A percentile compares a stretch with the other conserved stretches of the same genome.
phyloP scores from a whole-genome alignment of 129 eudicot genomes.

The Logfia minima region DNA sequence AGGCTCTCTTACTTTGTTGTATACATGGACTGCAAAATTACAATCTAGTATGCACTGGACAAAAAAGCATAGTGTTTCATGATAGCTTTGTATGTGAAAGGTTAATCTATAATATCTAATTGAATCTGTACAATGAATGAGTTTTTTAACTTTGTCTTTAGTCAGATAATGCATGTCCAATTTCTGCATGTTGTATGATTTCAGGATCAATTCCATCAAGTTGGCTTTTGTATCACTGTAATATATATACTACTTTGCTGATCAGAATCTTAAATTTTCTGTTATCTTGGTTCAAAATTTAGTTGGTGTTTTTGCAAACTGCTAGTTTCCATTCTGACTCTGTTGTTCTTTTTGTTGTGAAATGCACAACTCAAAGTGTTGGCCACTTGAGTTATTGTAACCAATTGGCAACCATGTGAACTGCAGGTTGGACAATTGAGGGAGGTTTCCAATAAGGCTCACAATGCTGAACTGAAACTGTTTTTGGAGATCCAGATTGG shows the following conservation, averaged over 20 bases:
- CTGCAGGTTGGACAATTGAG: slow-evolving; percentile 89
- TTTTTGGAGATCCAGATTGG: slow-evolving; percentile 87
- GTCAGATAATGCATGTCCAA: neutral
- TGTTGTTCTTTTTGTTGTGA: neutral
- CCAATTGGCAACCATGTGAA: slow-evolving; percentile 22
- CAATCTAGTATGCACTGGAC: neutral
- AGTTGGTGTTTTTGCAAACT: neutral
- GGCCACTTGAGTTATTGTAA: slow-evolving; percentile 20
- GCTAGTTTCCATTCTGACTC: neutral
- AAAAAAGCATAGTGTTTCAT: neutral
- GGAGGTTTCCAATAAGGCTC: slow-evolving; percentile 76
- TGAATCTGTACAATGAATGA: neutral
- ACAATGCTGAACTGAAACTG: slow-evolving; percentile 90
- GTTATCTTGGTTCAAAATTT: neutral
- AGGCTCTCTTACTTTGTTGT: slow-evolving; percentile 2
- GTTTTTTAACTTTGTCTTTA: neutral
- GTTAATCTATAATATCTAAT: neutral
- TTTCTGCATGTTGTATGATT: neutral
- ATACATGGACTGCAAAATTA: neutral
- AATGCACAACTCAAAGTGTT: neutral
- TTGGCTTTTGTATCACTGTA: neutral
- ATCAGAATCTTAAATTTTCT: neutral
- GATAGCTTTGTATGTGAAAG: slow-evolving; percentile 14
- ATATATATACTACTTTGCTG: neutral
- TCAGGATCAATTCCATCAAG: neutral